Evolutionary conservation across 805 yeast genomes (phyloP).

Genomic region (Metschnikowia amazonensis): DNA sequence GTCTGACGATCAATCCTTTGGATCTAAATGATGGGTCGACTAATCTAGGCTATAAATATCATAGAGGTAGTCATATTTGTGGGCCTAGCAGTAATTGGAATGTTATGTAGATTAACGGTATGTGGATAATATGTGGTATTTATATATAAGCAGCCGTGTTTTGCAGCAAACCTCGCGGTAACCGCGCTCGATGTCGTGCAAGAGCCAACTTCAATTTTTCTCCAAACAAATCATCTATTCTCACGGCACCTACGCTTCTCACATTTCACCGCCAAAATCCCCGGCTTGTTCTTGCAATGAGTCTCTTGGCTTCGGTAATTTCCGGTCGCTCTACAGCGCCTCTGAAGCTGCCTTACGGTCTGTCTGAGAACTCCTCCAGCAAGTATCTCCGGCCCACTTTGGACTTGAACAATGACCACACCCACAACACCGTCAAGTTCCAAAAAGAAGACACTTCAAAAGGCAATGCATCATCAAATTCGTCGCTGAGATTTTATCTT

Average conservation of each 20-base stretch:
- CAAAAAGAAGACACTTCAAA: constrained; percentile 24
- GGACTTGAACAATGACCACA: constrained; percentile 22
- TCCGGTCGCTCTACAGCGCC: constrained; percentile 10
- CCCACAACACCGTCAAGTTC: constrained; percentile 27
- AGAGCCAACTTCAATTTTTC: constrained; percentile 5
- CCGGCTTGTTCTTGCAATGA: constrained; percentile 11
- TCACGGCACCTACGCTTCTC: constrained; percentile 2
- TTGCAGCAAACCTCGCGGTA: too few species aligned
- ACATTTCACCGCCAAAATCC: not conserved
- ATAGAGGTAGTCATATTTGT: too few species aligned
- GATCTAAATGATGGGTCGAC: too few species aligned
- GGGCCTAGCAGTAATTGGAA: too few species aligned
- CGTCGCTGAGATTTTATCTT: constrained; percentile 28
- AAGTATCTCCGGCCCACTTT: constrained; percentile 33
- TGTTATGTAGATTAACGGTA: too few species aligned
- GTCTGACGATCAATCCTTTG: too few species aligned
- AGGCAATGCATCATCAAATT: constrained; percentile 20
- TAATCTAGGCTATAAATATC: too few species aligned
- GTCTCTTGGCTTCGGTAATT: constrained; percentile 20
- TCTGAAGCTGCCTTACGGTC: not conserved
- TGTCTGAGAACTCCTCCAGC: constrained; percentile 2
- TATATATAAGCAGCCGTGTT: too few species aligned
- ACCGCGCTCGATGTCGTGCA: constrained; percentile 6
- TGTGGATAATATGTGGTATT: too few species aligned
- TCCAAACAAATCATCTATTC: constrained; percentile 5